These are phyloP conservation scores for Microbotryum scabiosae DNA, from an alignment of 1,284 basidiomycete genomes.

Conservation along the genomic window DNA sequence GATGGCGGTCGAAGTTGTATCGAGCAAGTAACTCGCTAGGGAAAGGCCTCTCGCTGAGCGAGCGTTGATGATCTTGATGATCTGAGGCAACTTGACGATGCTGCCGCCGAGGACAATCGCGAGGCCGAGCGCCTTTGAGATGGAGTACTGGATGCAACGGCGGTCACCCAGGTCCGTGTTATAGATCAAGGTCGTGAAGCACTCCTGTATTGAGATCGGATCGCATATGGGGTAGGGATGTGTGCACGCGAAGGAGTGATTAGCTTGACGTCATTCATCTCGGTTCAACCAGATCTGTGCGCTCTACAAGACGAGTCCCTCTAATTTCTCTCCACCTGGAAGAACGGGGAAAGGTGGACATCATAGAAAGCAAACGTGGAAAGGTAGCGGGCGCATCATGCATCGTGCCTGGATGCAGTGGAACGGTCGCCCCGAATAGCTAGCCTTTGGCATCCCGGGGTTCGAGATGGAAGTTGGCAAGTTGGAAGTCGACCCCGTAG, in stretches of 20 bases:
- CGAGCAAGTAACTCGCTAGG: slow-evolving; percentile 58
- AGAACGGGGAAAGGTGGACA: neutral
- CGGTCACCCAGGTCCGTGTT: slow-evolving; percentile 75
- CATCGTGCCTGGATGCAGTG: neutral
- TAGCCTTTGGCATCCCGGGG: neutral
- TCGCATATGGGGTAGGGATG: neutral
- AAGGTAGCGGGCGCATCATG: slow-evolving; percentile 2
- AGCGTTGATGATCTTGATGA: slow-evolving; percentile 48
- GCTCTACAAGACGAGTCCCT: neutral
- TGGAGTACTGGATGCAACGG: slow-evolving; percentile 77
- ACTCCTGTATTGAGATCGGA: slow-evolving; percentile 52
- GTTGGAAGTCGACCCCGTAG: neutral
- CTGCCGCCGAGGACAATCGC: slow-evolving; percentile 83
- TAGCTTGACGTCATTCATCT: neutral
- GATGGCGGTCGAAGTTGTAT: slow-evolving; percentile 44
- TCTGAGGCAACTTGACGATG: slow-evolving; percentile 92
- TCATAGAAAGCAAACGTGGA: neutral
- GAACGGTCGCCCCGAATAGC: neutral
- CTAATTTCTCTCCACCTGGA: neutral
- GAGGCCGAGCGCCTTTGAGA: slow-evolving; percentile 86
- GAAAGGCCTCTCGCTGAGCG: slow-evolving; percentile 76
- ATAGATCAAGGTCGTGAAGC: slow-evolving; percentile 82
- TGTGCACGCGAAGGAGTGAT: too few relatives aligned
- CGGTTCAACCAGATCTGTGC: neutral
- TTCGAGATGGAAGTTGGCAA: too few relatives aligned